phyloP scores from a whole-genome alignment of 768 basidiomycete genomes.

The Pluteus cervinus region DNA sequence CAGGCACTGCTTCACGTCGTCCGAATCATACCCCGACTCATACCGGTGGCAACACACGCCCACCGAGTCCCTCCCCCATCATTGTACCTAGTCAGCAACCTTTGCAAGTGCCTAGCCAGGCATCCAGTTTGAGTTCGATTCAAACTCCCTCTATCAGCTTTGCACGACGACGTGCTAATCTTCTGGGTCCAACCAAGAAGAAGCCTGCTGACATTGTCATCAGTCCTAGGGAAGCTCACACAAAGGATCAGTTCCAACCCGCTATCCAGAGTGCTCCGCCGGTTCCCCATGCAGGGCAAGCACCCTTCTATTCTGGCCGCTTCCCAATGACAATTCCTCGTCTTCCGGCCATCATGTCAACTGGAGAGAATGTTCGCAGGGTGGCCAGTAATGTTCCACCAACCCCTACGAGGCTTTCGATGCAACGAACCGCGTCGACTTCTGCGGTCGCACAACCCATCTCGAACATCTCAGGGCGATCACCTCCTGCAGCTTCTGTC shows the following conservation, averaged over 20 bases:
- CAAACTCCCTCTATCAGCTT: slow-evolving; percentile 74
- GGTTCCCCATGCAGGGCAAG: slow-evolving; percentile 45
- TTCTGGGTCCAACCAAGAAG: slow-evolving; percentile 46
- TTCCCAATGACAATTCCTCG: slow-evolving; percentile 64
- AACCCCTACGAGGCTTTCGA: slow-evolving; percentile 58
- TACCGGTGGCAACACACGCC: slow-evolving; percentile 18
- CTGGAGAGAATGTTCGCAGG: slow-evolving; percentile 38
- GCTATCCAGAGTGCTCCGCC: slow-evolving; percentile 77
- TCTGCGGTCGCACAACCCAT: slow-evolving; percentile 17
- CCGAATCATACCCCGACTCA: slow-evolving; percentile 14
- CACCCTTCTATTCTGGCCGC: slow-evolving; percentile 34
- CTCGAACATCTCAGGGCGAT: slow-evolving; percentile 29
- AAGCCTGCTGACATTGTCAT: slow-evolving; percentile 80
- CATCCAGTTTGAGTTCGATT: slow-evolving; percentile 39
- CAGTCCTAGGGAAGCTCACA: slow-evolving; percentile 56
- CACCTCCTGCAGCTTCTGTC: slow-evolving; percentile 55
- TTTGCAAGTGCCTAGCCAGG: slow-evolving; percentile 13
- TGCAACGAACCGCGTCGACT: slow-evolving; percentile 29
- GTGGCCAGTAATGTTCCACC: slow-evolving; percentile 63
- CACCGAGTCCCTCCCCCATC: slow-evolving; percentile 26
- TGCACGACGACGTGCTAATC: slow-evolving; percentile 65
- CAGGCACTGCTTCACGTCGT: slow-evolving; percentile 22
- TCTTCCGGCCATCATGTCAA: slow-evolving; percentile 43
- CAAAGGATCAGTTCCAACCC: slow-evolving; percentile 51
- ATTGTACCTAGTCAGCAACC: slow-evolving; percentile 21